Percentiles rank a stretch among this genome's conserved stretches.
Conservation (phyloP, 2,329 filamentous ascomycete genomes). For the Claviceps monticola region DNA sequence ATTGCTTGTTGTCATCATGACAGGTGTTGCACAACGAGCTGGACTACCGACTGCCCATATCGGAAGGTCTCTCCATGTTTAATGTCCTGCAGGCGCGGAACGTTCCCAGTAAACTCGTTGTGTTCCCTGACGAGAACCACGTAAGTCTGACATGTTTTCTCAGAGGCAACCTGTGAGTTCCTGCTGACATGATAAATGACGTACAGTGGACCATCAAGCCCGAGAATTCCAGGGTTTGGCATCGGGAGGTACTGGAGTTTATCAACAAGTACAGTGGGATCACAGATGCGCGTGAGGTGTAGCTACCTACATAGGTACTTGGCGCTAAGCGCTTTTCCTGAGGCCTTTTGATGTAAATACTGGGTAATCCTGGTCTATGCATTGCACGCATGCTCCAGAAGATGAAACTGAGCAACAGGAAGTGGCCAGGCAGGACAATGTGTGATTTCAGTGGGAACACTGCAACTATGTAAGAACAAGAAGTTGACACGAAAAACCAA, state of each 20-base stretch:
- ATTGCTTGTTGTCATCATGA: not conserved
- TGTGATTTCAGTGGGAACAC: no score
- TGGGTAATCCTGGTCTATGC: not conserved
- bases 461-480: no score
- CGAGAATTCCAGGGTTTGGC: slow-evolving; percentile 86
- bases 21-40: slow-evolving; percentile 69
- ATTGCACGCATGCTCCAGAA: no score
- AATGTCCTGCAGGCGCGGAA: slow-evolving; percentile 67
- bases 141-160: slow-evolving; percentile 14
- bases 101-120: slow-evolving; percentile 64
- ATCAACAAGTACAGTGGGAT: slow-evolving; percentile 49
- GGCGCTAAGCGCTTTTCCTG: no score
- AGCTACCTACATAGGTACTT: not conserved
- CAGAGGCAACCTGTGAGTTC: not conserved
- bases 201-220: slow-evolving; percentile 70
- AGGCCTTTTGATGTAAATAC: not conserved
- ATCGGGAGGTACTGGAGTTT: slow-evolving; percentile 71
- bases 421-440: no score
- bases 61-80: slow-evolving; percentile 74
- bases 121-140: slow-evolving; percentile 64
- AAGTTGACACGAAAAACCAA: no score
- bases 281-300: slow-evolving; percentile 7
- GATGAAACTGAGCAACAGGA: no score
- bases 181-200: not conserved
- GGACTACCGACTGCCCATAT: slow-evolving; percentile 77